Evolutionary conservation across 1,284 basidiomycete species (phyloP), one percentile per base, ranked within the genome.

Genomic region (Xanthoconium separans): DNA sequence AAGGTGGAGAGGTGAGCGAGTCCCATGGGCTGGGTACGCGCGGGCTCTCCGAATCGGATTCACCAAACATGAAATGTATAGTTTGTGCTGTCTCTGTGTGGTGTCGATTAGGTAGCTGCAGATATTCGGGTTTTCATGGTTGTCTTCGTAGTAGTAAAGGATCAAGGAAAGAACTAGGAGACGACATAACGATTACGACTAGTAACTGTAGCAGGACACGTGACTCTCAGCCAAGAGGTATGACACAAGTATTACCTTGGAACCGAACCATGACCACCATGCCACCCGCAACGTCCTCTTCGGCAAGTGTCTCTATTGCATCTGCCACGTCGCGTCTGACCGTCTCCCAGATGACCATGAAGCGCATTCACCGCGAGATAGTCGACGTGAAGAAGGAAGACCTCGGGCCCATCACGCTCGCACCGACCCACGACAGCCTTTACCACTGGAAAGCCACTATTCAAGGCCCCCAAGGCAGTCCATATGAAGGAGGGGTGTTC

Each of bases 401-500:
- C 64, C 75, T 93, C 39, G 93, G 90, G 4, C 69, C 74, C 24
- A 93, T 95, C 60, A 80, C 77, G 1, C 80, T 95, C 22, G 75
- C 77, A 27, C 92, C 92, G 3, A 77, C 79, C 36, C 83, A 79
- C 37, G 75, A 79, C 48, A 78, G 78, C 51, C 73, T 91, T 53
- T 84, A 84, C 64, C 61, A 79, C 24, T 91, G 89, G 89, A 77
- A 75, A 49, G 88, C 83, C 3, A 78, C 78, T 24, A 83, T 95
- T 50, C 93, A 92, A 16, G 91, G 92, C 0, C 92, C 92, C 0
- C 80, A 87, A 59, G 93, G 91, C 20, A 92, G 89, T 53, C 83
- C 90, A 1, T 97, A 97, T 68, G 91, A 95, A 69, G 91, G 91
- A 1, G 95, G 94, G 2, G 72, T 87, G 20, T 96, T 95, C 66